A percentile compares a stretch with the other conserved stretches of the same genome.
Evolutionary conservation across 257 asterid species (phyloP).

Genomic region (Scutellaria minor): DNA sequence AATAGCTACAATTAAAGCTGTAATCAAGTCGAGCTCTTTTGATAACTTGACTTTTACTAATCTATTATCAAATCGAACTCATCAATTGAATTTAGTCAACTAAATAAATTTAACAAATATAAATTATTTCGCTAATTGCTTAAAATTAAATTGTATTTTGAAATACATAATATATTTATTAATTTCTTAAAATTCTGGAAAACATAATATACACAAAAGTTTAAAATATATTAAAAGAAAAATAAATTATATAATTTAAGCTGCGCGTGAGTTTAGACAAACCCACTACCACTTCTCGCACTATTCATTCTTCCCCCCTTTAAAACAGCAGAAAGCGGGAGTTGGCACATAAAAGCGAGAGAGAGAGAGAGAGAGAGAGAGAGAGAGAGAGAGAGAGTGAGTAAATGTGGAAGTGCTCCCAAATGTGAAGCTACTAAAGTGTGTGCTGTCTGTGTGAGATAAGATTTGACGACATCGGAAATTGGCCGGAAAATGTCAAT

Average conservation of each 20-base stretch:
- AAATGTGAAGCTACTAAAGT: conserved; percentile 39
- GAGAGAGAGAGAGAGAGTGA: conserved; percentile 25
- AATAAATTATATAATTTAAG: no score
- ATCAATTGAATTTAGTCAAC: no score
- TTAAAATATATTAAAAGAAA: neutral
- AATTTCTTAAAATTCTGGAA: no score
- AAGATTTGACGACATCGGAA: conserved; percentile 7
- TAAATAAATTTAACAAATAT: no score
- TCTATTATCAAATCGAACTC: no score
- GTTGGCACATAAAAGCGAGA: conserved; percentile 44
- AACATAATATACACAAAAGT: neutral
- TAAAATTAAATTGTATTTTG: no score
- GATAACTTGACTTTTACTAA: no score
- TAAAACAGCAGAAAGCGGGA: conserved; percentile 83
- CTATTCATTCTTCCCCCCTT: conserved; percentile 43
- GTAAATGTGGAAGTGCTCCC: conserved; percentile 25
- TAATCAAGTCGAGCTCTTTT: no score
- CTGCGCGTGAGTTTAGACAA: conserved; percentile 43
- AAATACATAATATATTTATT: no score
- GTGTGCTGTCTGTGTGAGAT: neutral
- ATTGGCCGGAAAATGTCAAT: conserved; percentile 43
- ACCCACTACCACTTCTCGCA: conserved; percentile 39
- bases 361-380: conserved; percentile 27
- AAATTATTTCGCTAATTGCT: no score
- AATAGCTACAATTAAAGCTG: no score